phyloP scores from a whole-genome alignment of 441 rosid species.

The Biscutella laevigata region DNA sequence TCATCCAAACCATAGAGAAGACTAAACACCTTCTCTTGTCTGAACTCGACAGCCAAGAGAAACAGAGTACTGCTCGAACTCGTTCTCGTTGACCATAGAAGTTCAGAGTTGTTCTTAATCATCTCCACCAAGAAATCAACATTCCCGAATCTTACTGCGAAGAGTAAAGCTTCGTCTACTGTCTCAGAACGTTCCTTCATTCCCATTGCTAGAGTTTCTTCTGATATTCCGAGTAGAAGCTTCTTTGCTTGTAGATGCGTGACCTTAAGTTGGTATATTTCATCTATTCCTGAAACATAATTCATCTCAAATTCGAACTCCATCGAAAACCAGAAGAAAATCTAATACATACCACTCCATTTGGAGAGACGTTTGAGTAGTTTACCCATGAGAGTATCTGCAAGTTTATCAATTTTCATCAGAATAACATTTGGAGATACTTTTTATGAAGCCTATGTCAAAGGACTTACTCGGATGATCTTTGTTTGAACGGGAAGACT shows the following conservation, averaged over 20 bases:
- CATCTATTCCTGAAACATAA: constrained; percentile 20
- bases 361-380: constrained; percentile 15
- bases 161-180: constrained; percentile 28
- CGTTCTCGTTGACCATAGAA: constrained; percentile 27
- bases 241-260: constrained; percentile 26
- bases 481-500: constrained; percentile 19
- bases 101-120: constrained; percentile 27
- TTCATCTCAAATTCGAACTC: background rate
- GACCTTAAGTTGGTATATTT: constrained; percentile 22
- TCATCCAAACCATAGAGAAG: constrained; percentile 25
- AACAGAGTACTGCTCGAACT: constrained; percentile 27
- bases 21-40: constrained; percentile 35
- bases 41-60: constrained; percentile 26
- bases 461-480: constrained; percentile 18
- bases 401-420: too few species aligned
- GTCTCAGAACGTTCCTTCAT: constrained; percentile 26
- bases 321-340: background rate
- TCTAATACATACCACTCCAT: constrained; percentile 15
- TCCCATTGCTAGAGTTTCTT: constrained; percentile 24
- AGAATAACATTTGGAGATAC: background rate
- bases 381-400: constrained; percentile 15
- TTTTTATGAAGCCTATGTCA: background rate
- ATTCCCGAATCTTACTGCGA: constrained; percentile 27
- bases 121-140: constrained; percentile 27
- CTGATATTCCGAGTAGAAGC: constrained; percentile 25